phyloP scores from a whole-genome alignment of 2,329 filamentous ascomycete species.

The Coniochaeta sp. region DNA sequence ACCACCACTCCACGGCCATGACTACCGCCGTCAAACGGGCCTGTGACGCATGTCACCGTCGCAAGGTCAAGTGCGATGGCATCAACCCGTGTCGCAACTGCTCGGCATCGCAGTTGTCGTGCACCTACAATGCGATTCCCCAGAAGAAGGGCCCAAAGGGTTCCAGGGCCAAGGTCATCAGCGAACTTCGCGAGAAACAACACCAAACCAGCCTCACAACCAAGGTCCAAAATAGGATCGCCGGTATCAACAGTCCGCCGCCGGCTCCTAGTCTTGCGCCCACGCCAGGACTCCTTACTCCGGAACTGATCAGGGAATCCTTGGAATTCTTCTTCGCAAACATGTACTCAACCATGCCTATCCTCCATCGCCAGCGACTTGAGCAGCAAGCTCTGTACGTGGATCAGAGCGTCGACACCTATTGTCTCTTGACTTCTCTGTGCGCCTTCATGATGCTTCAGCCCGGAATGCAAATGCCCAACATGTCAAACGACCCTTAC shows the following conservation, averaged over 20 bases:
- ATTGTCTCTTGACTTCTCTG: constrained; percentile 58
- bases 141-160: constrained; percentile 74
- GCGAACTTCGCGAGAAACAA: constrained; percentile 57
- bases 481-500: constrained; percentile 41
- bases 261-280: constrained; percentile 41
- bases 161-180: constrained; percentile 68
- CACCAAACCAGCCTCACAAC: constrained; percentile 57
- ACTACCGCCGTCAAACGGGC: constrained; percentile 52
- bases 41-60: constrained; percentile 67
- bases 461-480: constrained; percentile 56
- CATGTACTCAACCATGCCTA: constrained; percentile 57
- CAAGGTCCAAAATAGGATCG: constrained; percentile 54
- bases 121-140: constrained; percentile 68
- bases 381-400: constrained; percentile 53
- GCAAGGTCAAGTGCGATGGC: constrained; percentile 69
- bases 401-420: constrained; percentile 55
- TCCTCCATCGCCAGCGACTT: constrained; percentile 50
- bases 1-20: constrained; percentile 23
- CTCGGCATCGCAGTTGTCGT: constrained; percentile 56
- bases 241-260: constrained; percentile 43
- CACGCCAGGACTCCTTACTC: constrained; percentile 53
- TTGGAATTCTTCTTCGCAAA: constrained; percentile 63
- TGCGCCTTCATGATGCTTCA: constrained; percentile 64
- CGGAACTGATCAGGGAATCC: constrained; percentile 58
- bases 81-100: constrained; percentile 67